Base-by-base conservation (phyloP, 2,329 filamentous ascomycete genomes). In the Colletotrichum sp. region DNA sequence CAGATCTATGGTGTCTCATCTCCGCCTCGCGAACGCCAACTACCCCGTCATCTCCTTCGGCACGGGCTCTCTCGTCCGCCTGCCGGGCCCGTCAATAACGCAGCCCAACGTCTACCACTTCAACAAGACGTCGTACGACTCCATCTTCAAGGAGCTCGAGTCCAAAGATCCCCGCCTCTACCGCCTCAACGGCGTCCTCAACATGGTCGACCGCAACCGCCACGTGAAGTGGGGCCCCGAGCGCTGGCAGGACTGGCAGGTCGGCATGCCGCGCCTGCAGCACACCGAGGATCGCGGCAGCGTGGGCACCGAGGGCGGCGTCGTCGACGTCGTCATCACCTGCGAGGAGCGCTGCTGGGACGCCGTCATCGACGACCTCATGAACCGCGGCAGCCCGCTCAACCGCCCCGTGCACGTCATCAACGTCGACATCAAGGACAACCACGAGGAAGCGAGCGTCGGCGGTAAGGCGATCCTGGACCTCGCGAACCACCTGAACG, bases 311-410 rank as follows among this genome's bases (percentile, higher is more conserved):
- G 97, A 99, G 84, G 94, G 93, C 9, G 97, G 97, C 8, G 90
- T 98, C 6, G 96, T 98, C 1, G 97, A 99, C 83, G 89, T 99
- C 8, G 96, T 99, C 75, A 96, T 99, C 79, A 99, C 97, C 1
- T 99, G 97, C 82, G 97, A 99, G 85, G 97, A 99, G 86, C 90
- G 97, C 76, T 99, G 97, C 83, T 99, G 98, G 95, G 97, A 99
- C 85, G 96, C 97, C 6, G 97, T 99, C 39, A 91, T 99, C 13
- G 97, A 99, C 81, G 96, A 99, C 83, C 88, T 99, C 68, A 92
- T 98, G 77, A 95, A 93, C 80, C 92, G 98, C 77, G 97, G 96
- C 9, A 92, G 94, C 0, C 94, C 95, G 5, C 88, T 99, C 73
- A 99, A 99, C 84, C 90, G 95, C 3, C 96, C 97, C 0, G 97